Percentiles rank a stretch among this genome's conserved stretches.
phyloP scores from a whole-genome alignment of 1,139 yeast genomes.

The Candida pseudoviswanathii region DNA sequence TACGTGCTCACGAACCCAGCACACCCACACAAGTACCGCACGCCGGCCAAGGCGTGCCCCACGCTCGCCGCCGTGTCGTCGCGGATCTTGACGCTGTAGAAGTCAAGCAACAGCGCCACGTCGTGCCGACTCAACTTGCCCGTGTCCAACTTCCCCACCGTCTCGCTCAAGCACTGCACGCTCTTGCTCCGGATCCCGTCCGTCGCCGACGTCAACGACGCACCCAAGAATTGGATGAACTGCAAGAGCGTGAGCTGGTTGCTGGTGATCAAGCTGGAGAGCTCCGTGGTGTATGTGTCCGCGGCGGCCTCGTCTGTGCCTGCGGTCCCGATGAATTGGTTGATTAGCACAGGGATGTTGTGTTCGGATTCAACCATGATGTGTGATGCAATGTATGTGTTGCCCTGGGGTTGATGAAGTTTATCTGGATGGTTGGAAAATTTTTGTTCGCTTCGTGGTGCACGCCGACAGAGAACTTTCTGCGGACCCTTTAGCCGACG shows the following conservation, averaged over 20 bases:
- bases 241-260: constrained; percentile 32
- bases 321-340: constrained; percentile 39
- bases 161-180: constrained; percentile 57
- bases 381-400: no score
- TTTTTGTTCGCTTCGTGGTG: no score
- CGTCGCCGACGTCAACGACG: constrained; percentile 68
- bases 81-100: constrained; percentile 58
- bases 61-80: constrained; percentile 63
- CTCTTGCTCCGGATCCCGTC: constrained; percentile 54
- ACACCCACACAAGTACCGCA: constrained; percentile 55
- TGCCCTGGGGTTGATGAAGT: background rate
- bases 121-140: constrained; percentile 59
- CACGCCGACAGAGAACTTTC: no score
- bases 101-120: constrained; percentile 64
- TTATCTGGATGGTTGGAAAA: background rate
- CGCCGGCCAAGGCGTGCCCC: constrained; percentile 55
- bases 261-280: constrained; percentile 25
- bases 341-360: constrained; percentile 32
- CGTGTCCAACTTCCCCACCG: constrained; percentile 40
- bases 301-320: constrained; percentile 25
- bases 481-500: no score
- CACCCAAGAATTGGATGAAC: constrained; percentile 41
- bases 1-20: constrained; percentile 40
- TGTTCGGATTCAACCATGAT: constrained; percentile 13
- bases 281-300: constrained; percentile 22